Evolutionary conservation across 2,329 filamentous ascomycete species (phyloP), one percentile per base, ranked within the genome.

Genomic region (Colletotrichum sp.): DNA sequence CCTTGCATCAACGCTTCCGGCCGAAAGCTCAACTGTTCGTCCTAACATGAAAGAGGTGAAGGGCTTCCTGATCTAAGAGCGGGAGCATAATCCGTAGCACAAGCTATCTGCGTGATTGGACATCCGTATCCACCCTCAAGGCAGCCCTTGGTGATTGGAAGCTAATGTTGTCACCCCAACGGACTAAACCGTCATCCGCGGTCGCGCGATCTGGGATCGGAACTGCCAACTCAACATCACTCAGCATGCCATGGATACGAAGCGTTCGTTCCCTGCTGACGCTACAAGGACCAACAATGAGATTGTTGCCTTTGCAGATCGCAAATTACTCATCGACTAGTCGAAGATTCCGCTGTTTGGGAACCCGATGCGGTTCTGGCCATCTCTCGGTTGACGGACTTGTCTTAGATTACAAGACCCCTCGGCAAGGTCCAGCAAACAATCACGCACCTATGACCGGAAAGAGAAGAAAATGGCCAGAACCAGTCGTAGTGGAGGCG

Each of bases 391-490:
- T 73, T 44, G 70, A 74, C 65, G 74, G 59, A 65, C 11, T 28
- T 74, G 74, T 76, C 70, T 69, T 76, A 61, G 64, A 60, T 22
- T 32, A n/a, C 28, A 30, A 59, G 60, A 28, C 32, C 19, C 22
- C 27, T 12, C n/a, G 48, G 27, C 32, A 52, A 22, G 11, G 16
- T n/a, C 15, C 25, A 69, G 44, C 22, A n/a, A 48, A 8, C 25
- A 27, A 13, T n/a, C 16, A 22, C 52, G 32, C 30, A 28, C 39
- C 15, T 28, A 16, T 52, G 64, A 8, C 70, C 74, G 74, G 70
- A 76, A 74, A 36, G 74, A 74, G 74, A 3, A 74, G 32, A 5
- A 34, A 25, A 36, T 57, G 74, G 15, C 70, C 64, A 69, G 64
- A 59, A 61, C 34, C 64, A 69, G 68, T 68, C 64, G 16, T 28